Evolutionary conservation across 2,329 filamentous ascomycete species (phyloP).

Genomic region (Fusarium continuum): DNA sequence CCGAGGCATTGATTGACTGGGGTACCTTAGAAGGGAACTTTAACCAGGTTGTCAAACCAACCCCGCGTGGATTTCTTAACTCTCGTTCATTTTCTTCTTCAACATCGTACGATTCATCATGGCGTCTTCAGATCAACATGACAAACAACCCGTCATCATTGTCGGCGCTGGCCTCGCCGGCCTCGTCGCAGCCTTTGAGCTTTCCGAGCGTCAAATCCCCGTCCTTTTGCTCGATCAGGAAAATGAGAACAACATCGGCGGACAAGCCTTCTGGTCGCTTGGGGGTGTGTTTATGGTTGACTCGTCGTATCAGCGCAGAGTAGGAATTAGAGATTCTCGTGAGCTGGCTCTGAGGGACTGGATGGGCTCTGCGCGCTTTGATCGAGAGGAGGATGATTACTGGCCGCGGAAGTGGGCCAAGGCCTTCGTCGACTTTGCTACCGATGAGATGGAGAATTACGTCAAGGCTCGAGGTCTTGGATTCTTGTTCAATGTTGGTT

Average conservation of each 20-base stretch:
- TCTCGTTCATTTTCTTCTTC: background rate
- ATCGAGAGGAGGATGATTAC: conserved; percentile 63
- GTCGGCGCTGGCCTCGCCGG: conserved; percentile 66
- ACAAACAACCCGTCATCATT: conserved; percentile 58
- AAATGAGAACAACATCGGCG: conserved; percentile 63
- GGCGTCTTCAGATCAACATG: conserved; percentile 4
- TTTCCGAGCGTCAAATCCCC: conserved; percentile 59
- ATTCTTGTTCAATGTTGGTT: conserved; percentile 65
- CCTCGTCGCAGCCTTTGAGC: conserved; percentile 68
- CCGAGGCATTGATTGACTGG: conserved; percentile 14
- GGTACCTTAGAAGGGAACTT: conserved; percentile 1
- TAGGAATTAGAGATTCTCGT: conserved; percentile 66
- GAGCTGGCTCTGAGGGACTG: conserved; percentile 68
- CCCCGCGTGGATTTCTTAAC: conserved; percentile 25
- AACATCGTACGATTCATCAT: conserved; percentile 1
- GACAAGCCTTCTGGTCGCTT: conserved; percentile 72
- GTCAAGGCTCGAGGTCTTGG: conserved; percentile 62
- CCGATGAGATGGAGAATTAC: conserved; percentile 67
- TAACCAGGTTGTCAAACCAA: background rate
- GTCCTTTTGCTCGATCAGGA: conserved; percentile 67
- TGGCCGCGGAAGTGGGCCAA: conserved; percentile 71
- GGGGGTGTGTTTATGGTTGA: conserved; percentile 69
- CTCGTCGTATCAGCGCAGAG: conserved; percentile 63
- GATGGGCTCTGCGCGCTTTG: conserved; percentile 66
- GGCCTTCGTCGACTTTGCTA: conserved; percentile 70